Percentiles rank a stretch among this genome's conserved stretches.
phyloP scores from a whole-genome alignment of 192 early-diverging fungal species.

The Radiomyces spectabilis region DNA sequence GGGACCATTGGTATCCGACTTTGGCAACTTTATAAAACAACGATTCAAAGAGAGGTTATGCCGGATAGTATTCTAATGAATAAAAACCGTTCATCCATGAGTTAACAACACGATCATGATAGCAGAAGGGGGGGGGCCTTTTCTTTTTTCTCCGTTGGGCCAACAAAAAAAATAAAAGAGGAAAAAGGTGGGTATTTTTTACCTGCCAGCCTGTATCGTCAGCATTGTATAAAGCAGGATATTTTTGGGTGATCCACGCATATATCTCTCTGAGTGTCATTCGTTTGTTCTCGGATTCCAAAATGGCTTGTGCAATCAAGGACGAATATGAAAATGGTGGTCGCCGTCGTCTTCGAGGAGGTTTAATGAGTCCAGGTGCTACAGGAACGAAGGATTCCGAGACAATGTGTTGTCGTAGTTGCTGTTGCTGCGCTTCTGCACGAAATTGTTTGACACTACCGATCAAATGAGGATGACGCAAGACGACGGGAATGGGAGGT shows the following conservation, averaged over 20 bases:
- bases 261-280: conserved; percentile 88
- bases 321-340: conserved; percentile 82
- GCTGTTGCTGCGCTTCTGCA: conserved; percentile 13
- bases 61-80: conserved; percentile 74
- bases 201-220: conserved; percentile 80
- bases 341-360: conserved; percentile 17
- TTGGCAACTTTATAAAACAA: conserved; percentile 66
- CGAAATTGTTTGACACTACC: conserved; percentile 18
- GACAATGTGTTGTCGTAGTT: conserved; percentile 23
- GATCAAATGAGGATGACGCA: conserved; percentile 18
- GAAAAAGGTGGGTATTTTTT: conserved; percentile 3
- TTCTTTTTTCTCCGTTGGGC: neutral
- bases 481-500: conserved; percentile 24
- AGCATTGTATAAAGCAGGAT: conserved; percentile 67
- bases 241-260: conserved; percentile 64
- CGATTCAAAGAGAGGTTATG: conserved; percentile 89
- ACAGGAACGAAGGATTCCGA: conserved; percentile 31
- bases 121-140: neutral
- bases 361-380: conserved; percentile 13
- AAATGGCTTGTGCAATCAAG: conserved; percentile 78
- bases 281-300: conserved; percentile 42
- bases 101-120: neutral
- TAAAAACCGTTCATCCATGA: neutral
- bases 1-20: conserved; percentile 44
- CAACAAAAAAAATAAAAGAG: neutral